phyloP scores from a whole-genome alignment of 306 rosid genomes.

The Elaeagnus macrophylla region DNA sequence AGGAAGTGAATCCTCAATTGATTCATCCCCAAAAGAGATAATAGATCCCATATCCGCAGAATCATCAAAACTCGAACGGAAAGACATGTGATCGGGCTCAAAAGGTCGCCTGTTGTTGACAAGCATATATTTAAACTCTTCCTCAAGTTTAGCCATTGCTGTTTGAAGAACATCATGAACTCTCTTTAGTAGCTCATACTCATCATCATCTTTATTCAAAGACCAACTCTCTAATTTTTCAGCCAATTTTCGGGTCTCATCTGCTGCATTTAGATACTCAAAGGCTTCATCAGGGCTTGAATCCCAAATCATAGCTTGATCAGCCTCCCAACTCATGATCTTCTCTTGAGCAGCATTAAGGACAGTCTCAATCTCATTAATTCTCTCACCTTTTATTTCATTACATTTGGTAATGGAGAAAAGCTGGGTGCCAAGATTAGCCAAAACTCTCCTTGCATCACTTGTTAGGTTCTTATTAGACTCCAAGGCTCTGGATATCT shows the following conservation, averaged over 20 bases:
- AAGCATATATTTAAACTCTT: conserved; percentile 43
- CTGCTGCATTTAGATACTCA: conserved; percentile 30
- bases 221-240: conserved; percentile 30
- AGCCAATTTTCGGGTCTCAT: conserved; percentile 31
- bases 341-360: conserved; percentile 33
- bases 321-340: conserved; percentile 35
- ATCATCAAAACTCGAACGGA: conserved; percentile 29
- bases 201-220: conserved; percentile 25
- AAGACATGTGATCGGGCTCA: conserved; percentile 41
- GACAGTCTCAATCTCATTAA: conserved; percentile 27
- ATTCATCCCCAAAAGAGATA: conserved; percentile 35
- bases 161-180: conserved; percentile 37
- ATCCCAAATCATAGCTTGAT: conserved; percentile 34
- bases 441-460: conserved; percentile 54
- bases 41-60: conserved; percentile 28
- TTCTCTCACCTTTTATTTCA: conserved; percentile 26
- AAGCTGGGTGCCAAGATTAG: conserved; percentile 59
- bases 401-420: conserved; percentile 30
- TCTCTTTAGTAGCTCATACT: conserved; percentile 31
- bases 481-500: conserved; percentile 53
- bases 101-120: conserved; percentile 37
- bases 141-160: conserved; percentile 56
- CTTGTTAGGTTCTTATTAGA: conserved; percentile 53
- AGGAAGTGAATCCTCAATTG: conserved; percentile 11
- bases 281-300: conserved; percentile 32